Base-by-base conservation (phyloP, 2,329 filamentous ascomycete species). In the Clonostachys sp. region DNA sequence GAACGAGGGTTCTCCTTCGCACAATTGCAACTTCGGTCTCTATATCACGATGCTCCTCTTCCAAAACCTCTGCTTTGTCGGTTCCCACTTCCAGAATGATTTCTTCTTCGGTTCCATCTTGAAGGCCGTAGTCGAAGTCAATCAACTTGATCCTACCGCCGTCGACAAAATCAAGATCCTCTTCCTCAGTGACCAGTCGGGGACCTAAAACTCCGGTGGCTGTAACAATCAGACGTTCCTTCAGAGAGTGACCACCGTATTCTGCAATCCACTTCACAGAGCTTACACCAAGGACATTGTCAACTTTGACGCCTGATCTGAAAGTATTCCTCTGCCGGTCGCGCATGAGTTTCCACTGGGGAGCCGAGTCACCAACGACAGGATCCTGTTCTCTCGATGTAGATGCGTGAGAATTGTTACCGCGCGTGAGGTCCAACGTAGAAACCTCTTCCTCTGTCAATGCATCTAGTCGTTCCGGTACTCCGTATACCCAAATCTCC, bases 1-100 rank as follows among this genome's bases (percentile, higher is more conserved):
- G 81, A 35, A 85, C 78, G 14, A 87, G 84, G 4, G 88, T 91
- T 53, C 88, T 77, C 52, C 87, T 77, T 54, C 88, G 79, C 45
- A 89, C 86, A 55, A 92, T 82, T 52, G 88, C 89, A 17, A 94
- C 87, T 61, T 91, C 88, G 2, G 84, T 81, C 48, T 86, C 88
- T 48, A 92, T 72, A 55, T 89, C 87, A 18, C 86, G 81, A 52
- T 80, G 78, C 57, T 89, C 86, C 60, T 92, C 89, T 55, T 85
- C 81, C 16, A 94, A 68, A 0, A 82, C 68, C 60, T 90, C 87
- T 1, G 87, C 81, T 43, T 84, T 74, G 20, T 78, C 77, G 34
- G 83, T 82, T 12, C 89, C 89, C 24, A 92, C 81, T 59, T 92
- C 88, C 45, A 94, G 85, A 2, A 76, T 83, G 40, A 88, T 65